Base-by-base conservation (phyloP, 805 yeast species). In the Candida ponderosae region DNA sequence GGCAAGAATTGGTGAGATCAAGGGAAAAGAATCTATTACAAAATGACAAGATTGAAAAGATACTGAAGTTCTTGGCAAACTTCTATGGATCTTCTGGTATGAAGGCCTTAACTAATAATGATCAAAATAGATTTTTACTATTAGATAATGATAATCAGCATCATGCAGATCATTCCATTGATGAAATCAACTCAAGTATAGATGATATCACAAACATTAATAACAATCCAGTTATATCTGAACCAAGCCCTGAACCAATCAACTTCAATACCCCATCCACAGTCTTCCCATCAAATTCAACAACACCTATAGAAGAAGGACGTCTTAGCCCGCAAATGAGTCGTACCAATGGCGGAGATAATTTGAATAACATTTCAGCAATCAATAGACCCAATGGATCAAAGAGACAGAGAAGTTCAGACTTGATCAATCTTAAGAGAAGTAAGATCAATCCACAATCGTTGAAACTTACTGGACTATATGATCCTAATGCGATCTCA, bases 21-120 rank as follows among this genome's bases (percentile, higher is more conserved):
- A 70, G 97, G 37, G 97, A 90, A 56, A 74, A 89, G 45, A 85
- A 89, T 57, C 76, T 81, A 49, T 71, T 79, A 26, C 97, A 93
- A 56, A 79, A 90, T 30, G 90, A 84, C 44, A 86, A 96, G 18
- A 67, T 93, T 39, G 95, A 88, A 45, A 82, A 85, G 45, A 90
- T 93, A 35, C 62, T 93, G 50, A 75, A 93, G 48, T 90, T 93
- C 47, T 66, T 93, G 50, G 94, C 96, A 3, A 75, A 89, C 6
- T 72, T 90, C 24, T 52, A 52, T 35, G 54, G 55, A n/a, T 49
- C 43, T 35, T 24, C 28, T 13, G 14, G 14, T 24, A 11, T 24
- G 6, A 24, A 39, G 27, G n/a, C 23, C 8, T 29, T 18, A 16
- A 29, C 31, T 5, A 29, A n/a, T n/a, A n/a, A 39, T 23, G 21